Evolutionary conservation across 345 rosid species (phyloP).

Genomic region (Zanthoxylum bungeanum): DNA sequence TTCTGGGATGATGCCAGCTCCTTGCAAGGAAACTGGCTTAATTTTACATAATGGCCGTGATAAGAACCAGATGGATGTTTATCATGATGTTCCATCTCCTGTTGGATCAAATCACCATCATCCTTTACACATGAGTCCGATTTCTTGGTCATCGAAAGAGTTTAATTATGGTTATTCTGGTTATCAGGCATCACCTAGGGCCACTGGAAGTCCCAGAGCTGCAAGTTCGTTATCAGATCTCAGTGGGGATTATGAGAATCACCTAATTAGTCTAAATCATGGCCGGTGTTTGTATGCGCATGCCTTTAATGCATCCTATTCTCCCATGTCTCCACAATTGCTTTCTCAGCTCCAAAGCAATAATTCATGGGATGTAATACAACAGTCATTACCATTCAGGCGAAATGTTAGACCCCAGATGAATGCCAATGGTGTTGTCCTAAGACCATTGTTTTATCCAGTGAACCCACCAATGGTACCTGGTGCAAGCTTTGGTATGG

Average conservation of each 20-base stretch:
- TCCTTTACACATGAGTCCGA: slow-evolving; percentile 26
- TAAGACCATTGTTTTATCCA: slow-evolving; percentile 43
- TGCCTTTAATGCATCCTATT: slow-evolving; percentile 34
- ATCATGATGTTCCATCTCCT: slow-evolving; percentile 36
- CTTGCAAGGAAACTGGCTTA: slow-evolving; percentile 18
- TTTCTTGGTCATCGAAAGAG: slow-evolving; percentile 42
- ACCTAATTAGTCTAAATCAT: slow-evolving; percentile 39
- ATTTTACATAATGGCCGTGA: slow-evolving; percentile 20
- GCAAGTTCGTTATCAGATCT: slow-evolving; percentile 52
- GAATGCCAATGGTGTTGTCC: slow-evolving; percentile 44
- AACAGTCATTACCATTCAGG: slow-evolving; percentile 42
- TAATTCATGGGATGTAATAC: slow-evolving; percentile 59
- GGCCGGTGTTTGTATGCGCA: slow-evolving; percentile 45
- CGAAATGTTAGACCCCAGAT: slow-evolving; percentile 34
- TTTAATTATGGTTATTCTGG: slow-evolving; percentile 34
- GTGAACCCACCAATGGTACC: slow-evolving; percentile 44
- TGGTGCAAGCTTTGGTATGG: slow-evolving; percentile 48
- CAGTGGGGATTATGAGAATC: slow-evolving; percentile 54
- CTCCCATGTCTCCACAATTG: slow-evolving; percentile 41
- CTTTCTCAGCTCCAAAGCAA: slow-evolving; percentile 45
- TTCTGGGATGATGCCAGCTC: slow-evolving; percentile 13
- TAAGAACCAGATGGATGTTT: slow-evolving; percentile 24
- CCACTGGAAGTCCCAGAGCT: slow-evolving; percentile 27
- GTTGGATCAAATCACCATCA: slow-evolving; percentile 29
- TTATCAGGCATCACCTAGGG: slow-evolving; percentile 22